phyloP scores from a whole-genome alignment of 257 asterid species.

The Scutellaria barbata region DNA sequence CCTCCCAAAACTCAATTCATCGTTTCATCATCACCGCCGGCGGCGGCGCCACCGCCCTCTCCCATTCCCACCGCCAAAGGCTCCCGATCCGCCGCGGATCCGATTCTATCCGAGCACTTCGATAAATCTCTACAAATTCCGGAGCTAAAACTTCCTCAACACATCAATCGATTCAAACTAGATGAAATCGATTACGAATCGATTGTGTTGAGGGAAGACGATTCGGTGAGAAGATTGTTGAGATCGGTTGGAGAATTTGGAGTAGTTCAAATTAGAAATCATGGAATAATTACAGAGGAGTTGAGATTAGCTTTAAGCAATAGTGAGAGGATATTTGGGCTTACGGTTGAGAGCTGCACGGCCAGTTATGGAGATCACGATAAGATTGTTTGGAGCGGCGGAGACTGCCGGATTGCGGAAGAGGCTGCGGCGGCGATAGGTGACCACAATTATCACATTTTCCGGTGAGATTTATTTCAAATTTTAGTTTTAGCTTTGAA shows the following conservation, averaged over 20 bases:
- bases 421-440: conserved; percentile 49
- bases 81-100: conserved; percentile 46
- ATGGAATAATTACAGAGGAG: conserved; percentile 55
- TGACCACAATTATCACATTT: conserved; percentile 38
- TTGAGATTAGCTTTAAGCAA: conserved; percentile 41
- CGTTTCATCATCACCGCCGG: conserved; percentile 7
- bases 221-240: conserved; percentile 38
- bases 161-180: conserved; percentile 31
- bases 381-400: conserved; percentile 47
- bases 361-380: conserved; percentile 50
- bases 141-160: conserved; percentile 49
- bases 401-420: conserved; percentile 31
- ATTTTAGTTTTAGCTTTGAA: neutral
- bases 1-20: conserved; percentile 13
- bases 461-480: conserved; percentile 45
- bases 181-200: conserved; percentile 45
- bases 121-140: conserved; percentile 49
- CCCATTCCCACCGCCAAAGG: conserved; percentile 59
- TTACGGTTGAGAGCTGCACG: conserved; percentile 38
- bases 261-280: conserved; percentile 42
- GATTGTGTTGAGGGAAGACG: conserved; percentile 33
- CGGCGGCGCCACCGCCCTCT: conserved; percentile 41
- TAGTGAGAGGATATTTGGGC: conserved; percentile 50
- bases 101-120: conserved; percentile 38
- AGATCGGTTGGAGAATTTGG: conserved; percentile 52